These are phyloP conservation scores for Hanseniaspora meyeri DNA, from an alignment of 805 yeast genomes.

Conservation along the genomic window DNA sequence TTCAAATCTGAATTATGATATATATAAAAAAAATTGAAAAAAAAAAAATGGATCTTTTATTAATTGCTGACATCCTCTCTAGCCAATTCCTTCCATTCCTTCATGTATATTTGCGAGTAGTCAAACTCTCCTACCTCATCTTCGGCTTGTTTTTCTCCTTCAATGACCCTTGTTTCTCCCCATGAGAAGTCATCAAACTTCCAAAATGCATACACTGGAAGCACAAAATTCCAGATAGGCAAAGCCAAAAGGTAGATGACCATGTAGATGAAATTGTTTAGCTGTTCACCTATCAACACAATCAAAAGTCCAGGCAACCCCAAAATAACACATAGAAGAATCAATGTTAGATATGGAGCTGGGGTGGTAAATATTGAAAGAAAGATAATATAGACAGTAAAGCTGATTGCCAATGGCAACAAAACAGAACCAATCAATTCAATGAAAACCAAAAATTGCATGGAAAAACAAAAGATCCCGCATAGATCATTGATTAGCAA, in stretches of 20 bases:
- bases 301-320: conserved; percentile 79
- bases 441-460: conserved; percentile 80
- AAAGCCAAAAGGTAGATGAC: conserved; percentile 61
- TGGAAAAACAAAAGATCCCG: conserved; percentile 88
- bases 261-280: conserved; percentile 69
- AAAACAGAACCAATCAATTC: conserved; percentile 81
- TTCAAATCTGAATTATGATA: neutral
- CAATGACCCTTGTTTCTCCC: conserved; percentile 85
- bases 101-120: conserved; percentile 79
- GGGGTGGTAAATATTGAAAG: conserved; percentile 59
- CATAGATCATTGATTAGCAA: conserved; percentile 75
- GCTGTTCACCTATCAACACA: conserved; percentile 64
- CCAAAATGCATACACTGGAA: conserved; percentile 85
- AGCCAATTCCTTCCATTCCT: conserved; percentile 89
- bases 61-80: conserved; percentile 20
- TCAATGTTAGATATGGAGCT: conserved; percentile 64
- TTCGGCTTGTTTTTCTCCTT: conserved; percentile 17
- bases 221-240: conserved; percentile 87
- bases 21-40: conserved; percentile 17
- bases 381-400: conserved; percentile 68
- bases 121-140: conserved; percentile 59
- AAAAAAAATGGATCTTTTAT: neutral
- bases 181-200: conserved; percentile 91
- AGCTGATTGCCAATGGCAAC: conserved; percentile 74
- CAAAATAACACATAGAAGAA: conserved; percentile 62